Percentiles rank a stretch among this genome's conserved stretches.
phyloP scores from a whole-genome alignment of 768 basidiomycete species.

The Kwoniella mangroviensis region DNA sequence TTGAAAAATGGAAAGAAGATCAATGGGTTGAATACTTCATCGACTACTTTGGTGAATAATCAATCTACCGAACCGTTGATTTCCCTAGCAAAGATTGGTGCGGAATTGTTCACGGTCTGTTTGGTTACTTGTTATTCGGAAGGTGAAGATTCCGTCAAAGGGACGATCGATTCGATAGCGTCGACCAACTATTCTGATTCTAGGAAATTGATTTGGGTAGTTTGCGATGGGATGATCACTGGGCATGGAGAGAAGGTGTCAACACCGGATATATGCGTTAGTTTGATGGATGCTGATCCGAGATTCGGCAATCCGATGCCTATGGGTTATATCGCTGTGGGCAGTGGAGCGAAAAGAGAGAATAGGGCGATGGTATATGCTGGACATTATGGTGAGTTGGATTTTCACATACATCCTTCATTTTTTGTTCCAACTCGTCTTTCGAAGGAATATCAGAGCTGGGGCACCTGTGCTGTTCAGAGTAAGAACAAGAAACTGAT shows the following conservation, averaged over 20 bases:
- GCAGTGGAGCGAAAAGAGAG: slow-evolving; percentile 82
- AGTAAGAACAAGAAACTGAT: too few relatives aligned
- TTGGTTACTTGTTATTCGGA: slow-evolving; percentile 98
- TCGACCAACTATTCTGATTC: slow-evolving; percentile 86
- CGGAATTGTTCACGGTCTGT: slow-evolving; percentile 92
- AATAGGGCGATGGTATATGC: slow-evolving; percentile 99
- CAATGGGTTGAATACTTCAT: slow-evolving; percentile 31
- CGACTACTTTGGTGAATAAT: slow-evolving; percentile 40
- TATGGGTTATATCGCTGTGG: slow-evolving; percentile 91
- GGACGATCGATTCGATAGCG: slow-evolving; percentile 92
- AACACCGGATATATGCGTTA: slow-evolving; percentile 95
- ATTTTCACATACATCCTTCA: neutral
- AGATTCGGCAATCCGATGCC: slow-evolving; percentile 94
- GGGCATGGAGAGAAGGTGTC: slow-evolving; percentile 93
- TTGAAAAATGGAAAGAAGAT: slow-evolving; percentile 30
- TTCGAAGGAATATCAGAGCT: too few relatives aligned
- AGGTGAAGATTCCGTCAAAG: slow-evolving; percentile 87
- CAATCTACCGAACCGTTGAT: slow-evolving; percentile 64
- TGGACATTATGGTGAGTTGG: slow-evolving; percentile 90
- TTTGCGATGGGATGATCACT: slow-evolving; percentile 98
- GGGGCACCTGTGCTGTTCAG: too few relatives aligned
- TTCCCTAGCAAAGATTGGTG: slow-evolving; percentile 86
- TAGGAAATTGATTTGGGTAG: slow-evolving; percentile 88
- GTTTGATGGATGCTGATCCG: slow-evolving; percentile 86
- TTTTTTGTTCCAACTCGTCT: neutral